Base-by-base conservation (phyloP, 192 early-diverging fungal species). In the Gonapodya prolifera region DNA sequence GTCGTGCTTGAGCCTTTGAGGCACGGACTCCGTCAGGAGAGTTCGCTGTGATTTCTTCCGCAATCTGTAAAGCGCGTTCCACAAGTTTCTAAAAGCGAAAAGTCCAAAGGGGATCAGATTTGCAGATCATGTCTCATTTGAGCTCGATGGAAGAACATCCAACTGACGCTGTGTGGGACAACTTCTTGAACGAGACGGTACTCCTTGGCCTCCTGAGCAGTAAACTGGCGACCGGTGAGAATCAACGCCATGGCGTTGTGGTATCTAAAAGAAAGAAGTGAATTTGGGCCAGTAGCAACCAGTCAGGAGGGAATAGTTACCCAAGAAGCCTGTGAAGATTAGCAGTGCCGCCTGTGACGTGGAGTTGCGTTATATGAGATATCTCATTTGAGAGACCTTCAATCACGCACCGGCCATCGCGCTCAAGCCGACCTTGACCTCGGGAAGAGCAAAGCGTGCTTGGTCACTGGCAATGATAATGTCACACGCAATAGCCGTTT, bases 21-120 rank as follows among this genome's bases (percentile, higher is more conserved):
- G 79, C 30, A 34, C 79, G 75, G 34, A 84, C 83, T 31, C 82
- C 83, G 77, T 84, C 83, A n/a, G 83, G 83, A 23, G 83, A 84
- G 70, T 81, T 84, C 35, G 77, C 36, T 33, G 76, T 79, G 33
- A 84, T 84, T 29, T 34, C 69, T 31, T 80, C 77, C 0, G 83
- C 83, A 75, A 75, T 30, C 31, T 73, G 28, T 18, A 73, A 29
- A 8, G 71, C 71, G 18, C 71, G 16, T 2, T 73, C 71, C 31
- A 73, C 28, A 32, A 73, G 71, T 30, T 73, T 73, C 71, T 73
- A 29, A 23, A 61, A 61, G 45, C 8, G 23, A 61, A 61, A 23
- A 23, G 8, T 61, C 8, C 45, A 61, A 61, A 23, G 23, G 45
- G 23, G 8, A 23, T 61, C 23, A 61, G 45, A 23, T 23, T 16